These are phyloP conservation scores for Closterium sp. DNA, from an alignment of 139 green algal species.

Conservation along the genomic window DNA sequence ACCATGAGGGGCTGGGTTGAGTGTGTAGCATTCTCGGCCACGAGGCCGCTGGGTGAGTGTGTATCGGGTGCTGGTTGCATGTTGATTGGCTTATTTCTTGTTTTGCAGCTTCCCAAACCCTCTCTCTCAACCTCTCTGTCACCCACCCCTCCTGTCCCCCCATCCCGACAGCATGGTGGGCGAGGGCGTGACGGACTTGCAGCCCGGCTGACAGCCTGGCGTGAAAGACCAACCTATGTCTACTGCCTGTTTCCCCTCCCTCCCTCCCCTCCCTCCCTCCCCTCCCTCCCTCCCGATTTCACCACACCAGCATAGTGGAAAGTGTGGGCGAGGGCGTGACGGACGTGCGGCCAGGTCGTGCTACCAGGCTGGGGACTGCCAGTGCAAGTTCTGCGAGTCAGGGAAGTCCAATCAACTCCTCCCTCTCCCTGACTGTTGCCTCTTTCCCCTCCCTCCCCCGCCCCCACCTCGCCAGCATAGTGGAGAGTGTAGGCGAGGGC, in stretches of 20 bases:
- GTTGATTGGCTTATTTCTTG: not conserved
- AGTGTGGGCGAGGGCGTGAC: conserved; percentile 76
- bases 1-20: too few relatives aligned
- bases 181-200: too few relatives aligned
- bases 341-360: conserved; percentile 62
- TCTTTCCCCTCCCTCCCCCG: not conserved
- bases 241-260: too few relatives aligned
- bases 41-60: conserved; percentile 68
- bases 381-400: not conserved
- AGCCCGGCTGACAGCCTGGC: too few relatives aligned
- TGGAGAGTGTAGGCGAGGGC: conserved; percentile 85
- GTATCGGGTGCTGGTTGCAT: not conserved
- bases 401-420: not conserved
- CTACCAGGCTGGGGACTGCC: too few relatives aligned
- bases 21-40: conserved; percentile 64
- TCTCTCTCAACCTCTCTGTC: not conserved
- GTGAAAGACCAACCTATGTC: too few relatives aligned
- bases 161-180: not conserved
- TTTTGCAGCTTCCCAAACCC: not conserved
- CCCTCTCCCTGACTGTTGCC: not conserved
- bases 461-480: conserved; percentile 63
- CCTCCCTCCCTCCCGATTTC: not conserved
- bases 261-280: not conserved
- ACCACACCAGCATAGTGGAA: conserved; percentile 93
- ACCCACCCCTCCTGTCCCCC: too few relatives aligned